A percentile compares a stretch with the other conserved stretches of the same genome.
phyloP scores from a whole-genome alignment of 2,329 filamentous ascomycete species.

The Neofusicoccum sp. region DNA sequence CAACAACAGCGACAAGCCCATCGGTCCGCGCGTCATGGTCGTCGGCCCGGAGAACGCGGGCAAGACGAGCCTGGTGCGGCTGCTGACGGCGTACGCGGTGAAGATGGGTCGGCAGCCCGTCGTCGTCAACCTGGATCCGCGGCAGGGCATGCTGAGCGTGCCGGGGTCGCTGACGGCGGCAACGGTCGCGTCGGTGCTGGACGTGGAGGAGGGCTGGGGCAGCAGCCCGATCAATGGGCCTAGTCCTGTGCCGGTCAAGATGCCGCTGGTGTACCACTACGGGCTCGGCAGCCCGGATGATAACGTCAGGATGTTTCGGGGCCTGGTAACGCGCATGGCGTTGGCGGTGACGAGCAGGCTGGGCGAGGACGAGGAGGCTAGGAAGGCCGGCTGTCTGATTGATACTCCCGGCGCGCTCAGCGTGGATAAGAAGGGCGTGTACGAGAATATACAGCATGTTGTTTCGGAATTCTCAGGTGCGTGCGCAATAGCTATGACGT shows the following conservation, averaged over 20 bases:
- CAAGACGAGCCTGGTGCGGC: constrained; percentile 78
- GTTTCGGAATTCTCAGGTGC: constrained; percentile 65
- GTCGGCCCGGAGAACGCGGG: constrained; percentile 75
- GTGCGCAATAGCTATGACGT: constrained; percentile 25
- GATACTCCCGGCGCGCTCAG: constrained; percentile 74
- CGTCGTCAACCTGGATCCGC: constrained; percentile 80
- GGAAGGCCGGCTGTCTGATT: constrained; percentile 75
- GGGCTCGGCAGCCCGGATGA: constrained; percentile 72
- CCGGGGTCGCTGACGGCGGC: constrained; percentile 80
- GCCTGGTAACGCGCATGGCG: constrained; percentile 72
- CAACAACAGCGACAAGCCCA: constrained; percentile 25
- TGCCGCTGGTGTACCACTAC: constrained; percentile 88
- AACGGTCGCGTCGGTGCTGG: constrained; percentile 83
- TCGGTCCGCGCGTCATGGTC: constrained; percentile 80
- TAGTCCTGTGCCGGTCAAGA: constrained; percentile 81
- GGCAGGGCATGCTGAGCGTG: constrained; percentile 58
- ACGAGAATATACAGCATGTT: constrained; percentile 80
- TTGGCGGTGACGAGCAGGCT: constrained; percentile 74
- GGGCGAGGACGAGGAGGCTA: constrained; percentile 70
- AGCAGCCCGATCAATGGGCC: constrained; percentile 88
- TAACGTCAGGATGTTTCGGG: constrained; percentile 68
- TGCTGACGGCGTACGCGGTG: constrained; percentile 75
- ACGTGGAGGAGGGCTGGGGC: constrained; percentile 86
- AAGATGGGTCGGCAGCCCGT: constrained; percentile 72
- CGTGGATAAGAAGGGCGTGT: constrained; percentile 60